These are phyloP conservation scores for Sicyos edulis DNA, from an alignment of 306 rosid genomes.

Conservation along the genomic window DNA sequence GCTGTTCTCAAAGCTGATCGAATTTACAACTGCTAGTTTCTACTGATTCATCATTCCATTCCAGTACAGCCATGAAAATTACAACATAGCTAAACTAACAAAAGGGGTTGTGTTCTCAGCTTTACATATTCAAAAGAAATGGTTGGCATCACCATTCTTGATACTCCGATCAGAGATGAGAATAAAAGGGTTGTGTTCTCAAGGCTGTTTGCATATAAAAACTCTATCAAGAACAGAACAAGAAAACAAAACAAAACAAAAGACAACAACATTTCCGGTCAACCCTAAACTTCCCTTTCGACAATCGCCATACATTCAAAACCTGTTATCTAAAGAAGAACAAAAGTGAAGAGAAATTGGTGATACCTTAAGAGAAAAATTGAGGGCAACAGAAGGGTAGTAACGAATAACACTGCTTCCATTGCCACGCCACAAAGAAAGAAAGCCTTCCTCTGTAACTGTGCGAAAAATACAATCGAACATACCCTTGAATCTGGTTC, in stretches of 20 bases:
- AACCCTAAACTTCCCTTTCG: neutral
- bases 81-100: neutral
- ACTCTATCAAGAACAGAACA: neutral
- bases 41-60: constrained; percentile 2
- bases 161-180: neutral
- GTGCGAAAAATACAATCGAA: constrained; percentile 67
- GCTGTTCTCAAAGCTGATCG: too few relatives aligned
- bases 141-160: neutral
- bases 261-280: neutral
- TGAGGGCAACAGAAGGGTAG: constrained; percentile 96
- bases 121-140: neutral
- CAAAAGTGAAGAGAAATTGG: neutral
- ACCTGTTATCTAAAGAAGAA: neutral
- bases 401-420: constrained; percentile 89
- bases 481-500: constrained; percentile 79
- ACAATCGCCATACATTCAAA: too few relatives aligned
- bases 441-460: constrained; percentile 74
- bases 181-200: too few relatives aligned
- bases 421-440: constrained; percentile 96
- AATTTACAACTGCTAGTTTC: too few relatives aligned
- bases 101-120: neutral
- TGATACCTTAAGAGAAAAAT: constrained; percentile 91
- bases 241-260: neutral
- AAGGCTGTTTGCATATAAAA: neutral
- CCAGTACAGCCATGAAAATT: neutral